Evolutionary conservation across 768 basidiomycete genomes (phyloP).

Genomic region (Boletellus ananas): DNA sequence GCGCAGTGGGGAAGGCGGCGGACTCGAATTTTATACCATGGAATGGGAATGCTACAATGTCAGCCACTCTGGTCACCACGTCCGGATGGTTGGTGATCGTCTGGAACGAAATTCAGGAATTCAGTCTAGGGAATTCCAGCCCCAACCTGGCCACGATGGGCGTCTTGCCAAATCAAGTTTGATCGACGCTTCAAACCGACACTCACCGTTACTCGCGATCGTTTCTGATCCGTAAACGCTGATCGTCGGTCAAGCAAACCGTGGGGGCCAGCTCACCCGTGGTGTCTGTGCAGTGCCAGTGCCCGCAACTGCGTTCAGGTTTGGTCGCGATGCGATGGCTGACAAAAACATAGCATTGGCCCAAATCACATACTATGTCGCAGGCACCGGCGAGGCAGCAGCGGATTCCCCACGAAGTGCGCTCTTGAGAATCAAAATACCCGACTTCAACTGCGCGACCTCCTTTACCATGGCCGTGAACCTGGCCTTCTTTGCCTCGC

Average conservation of each 20-base stretch:
- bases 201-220: slow-evolving; percentile 11
- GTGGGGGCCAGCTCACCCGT: neutral
- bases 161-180: slow-evolving; percentile 15
- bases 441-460: slow-evolving; percentile 68
- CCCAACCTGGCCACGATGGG: neutral
- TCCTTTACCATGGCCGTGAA: slow-evolving; percentile 81
- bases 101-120: slow-evolving; percentile 4
- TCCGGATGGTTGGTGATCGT: slow-evolving; percentile 8
- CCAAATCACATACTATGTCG: slow-evolving; percentile 23
- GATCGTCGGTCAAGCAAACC: neutral
- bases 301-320: slow-evolving; percentile 9
- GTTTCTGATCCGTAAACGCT: neutral
- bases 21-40: slow-evolving; percentile 26
- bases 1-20: slow-evolving; percentile 4
- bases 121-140: slow-evolving; percentile 6
- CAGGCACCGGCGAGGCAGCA: slow-evolving; percentile 20
- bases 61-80: slow-evolving; percentile 23
- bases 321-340: slow-evolving; percentile 16
- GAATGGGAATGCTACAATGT: slow-evolving; percentile 19
- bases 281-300: neutral
- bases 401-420: slow-evolving; percentile 33
- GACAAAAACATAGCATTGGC: slow-evolving; percentile 12
- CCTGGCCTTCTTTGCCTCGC: slow-evolving; percentile 62
- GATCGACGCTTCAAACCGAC: slow-evolving; percentile 16
- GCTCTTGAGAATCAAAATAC: slow-evolving; percentile 55